Evolutionary conservation across 495 filamentous ascomycete genomes (phyloP), one percentile per base, ranked within the genome.

Genomic region (Amphirosellinia nigrospora): DNA sequence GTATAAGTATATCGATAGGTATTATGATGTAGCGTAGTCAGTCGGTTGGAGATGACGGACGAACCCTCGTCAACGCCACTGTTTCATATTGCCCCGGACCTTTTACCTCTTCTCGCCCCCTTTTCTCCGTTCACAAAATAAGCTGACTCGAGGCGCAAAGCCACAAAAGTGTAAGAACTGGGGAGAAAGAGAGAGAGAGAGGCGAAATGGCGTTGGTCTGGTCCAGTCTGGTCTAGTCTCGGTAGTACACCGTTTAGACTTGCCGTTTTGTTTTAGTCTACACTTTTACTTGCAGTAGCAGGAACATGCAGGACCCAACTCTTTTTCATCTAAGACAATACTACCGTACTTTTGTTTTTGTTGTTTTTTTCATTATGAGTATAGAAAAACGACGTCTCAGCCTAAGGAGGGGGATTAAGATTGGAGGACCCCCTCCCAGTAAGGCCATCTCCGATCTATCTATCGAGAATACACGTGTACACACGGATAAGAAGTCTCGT

Each of bases 71-170:
- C 41, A 10, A 50, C 61, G 61, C 61, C 61, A 64, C 43, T 36
- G 61, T 64, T 64, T 64, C 61, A 64, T 10, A 32, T 64, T 16
- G 19, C 61, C 61, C 61, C 28, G 41, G 41, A 11, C 7, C 46
- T n/a, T 63, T 46, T 9, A 39, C 41, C 21, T 32, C 23, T 63
- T 32, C 60, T 32, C 15, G 15, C 19, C 43, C 28, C 21, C 38
- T 30, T 62, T 30, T 4, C 30, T 4, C 41, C 10, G 15, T 7
- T 65, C 34, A 53, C 19, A 34, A 41, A 39, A 61, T 61, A 65
- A 65, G 63, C 45, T 65, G 63, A 53, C 45, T 39, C 30, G 15
- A 53, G 41, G 46, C 63, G n/a, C n/a, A n/a, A n/a, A n/a, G n/a
- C n/a, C n/a, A n/a, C 46, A 65, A 32, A 53, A 16, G 46, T 43